phyloP scores from a whole-genome alignment of 441 rosid genomes.

The Syzygium malaccense region DNA sequence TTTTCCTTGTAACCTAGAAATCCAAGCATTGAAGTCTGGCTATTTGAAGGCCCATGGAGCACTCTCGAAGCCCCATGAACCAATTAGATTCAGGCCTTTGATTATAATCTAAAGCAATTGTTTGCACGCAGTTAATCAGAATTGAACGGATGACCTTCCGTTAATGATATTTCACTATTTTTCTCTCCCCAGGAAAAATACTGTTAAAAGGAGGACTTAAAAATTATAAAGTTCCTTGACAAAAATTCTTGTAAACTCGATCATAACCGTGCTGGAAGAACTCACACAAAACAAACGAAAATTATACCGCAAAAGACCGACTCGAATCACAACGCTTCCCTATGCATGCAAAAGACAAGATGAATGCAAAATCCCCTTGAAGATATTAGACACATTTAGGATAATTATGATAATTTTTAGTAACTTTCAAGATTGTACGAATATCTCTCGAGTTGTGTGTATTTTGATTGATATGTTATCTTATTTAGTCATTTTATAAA shows the following conservation, averaged over 20 bases:
- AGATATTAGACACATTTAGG: too few relatives aligned
- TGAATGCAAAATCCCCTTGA: neutral
- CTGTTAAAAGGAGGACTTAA: neutral
- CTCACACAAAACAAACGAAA: neutral
- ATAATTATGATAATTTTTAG: too few relatives aligned
- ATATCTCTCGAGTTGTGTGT: too few relatives aligned
- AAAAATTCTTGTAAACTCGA: neutral
- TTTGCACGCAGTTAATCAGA: neutral
- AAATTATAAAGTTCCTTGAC: neutral
- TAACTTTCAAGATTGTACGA: too few relatives aligned
- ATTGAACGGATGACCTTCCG: neutral
- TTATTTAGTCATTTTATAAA: too few relatives aligned
- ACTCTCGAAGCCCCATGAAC: neutral
- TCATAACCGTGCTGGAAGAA: neutral
- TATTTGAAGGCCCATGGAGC: neutral
- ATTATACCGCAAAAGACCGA: neutral
- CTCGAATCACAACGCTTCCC: neutral
- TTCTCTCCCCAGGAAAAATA: neutral
- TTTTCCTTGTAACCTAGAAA: neutral
- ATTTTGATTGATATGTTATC: too few relatives aligned
- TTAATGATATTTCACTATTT: neutral
- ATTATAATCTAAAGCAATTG: neutral
- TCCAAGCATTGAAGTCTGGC: neutral
- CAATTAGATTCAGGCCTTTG: neutral
- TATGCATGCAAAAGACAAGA: neutral